Conservation (phyloP, 1,284 basidiomycete genomes). For the Moesziomyces globuligerus region DNA sequence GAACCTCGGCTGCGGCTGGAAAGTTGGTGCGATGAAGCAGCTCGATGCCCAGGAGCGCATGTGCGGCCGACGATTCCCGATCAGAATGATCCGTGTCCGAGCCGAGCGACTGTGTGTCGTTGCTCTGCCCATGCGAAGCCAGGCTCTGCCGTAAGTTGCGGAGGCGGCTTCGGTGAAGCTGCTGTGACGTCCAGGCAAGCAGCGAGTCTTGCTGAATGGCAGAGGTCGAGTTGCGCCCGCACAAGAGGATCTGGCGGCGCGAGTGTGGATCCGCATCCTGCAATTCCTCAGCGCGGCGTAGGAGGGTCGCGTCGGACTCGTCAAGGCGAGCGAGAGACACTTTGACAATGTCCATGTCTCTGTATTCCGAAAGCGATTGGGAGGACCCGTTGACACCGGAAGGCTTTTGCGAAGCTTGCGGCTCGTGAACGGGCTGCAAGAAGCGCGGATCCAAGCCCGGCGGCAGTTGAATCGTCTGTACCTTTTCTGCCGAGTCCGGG, state of each 20-base stretch:
- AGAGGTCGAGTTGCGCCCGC: slow-evolving; percentile 35
- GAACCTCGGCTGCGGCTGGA: slow-evolving; percentile 15
- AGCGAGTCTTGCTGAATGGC: slow-evolving; percentile 28
- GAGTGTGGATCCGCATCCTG: slow-evolving; percentile 1
- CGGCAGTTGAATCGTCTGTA: slow-evolving; percentile 46
- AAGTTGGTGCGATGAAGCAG: slow-evolving; percentile 44
- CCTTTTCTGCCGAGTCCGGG: slow-evolving; percentile 31
- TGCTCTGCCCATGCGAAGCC: slow-evolving; percentile 5
- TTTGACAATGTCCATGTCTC: slow-evolving; percentile 26
- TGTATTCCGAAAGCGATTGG: background rate
- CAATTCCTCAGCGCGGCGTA: slow-evolving; percentile 16
- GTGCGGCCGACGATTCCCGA: slow-evolving; percentile 22
- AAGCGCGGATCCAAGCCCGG: slow-evolving; percentile 55
- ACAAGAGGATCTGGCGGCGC: slow-evolving; percentile 26
- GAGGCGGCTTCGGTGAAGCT: slow-evolving; percentile 28
- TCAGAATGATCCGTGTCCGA: slow-evolving; percentile 2
- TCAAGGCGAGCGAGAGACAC: slow-evolving; percentile 11
- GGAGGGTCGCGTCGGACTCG: slow-evolving; percentile 1
- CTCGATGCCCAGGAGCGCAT: slow-evolving; percentile 37
- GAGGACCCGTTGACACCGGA: too few species aligned
- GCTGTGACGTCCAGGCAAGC: slow-evolving; percentile 19
- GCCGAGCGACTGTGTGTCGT: background rate
- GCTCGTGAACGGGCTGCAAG: slow-evolving; percentile 28
- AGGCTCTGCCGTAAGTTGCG: slow-evolving; percentile 18
- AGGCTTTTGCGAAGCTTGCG: background rate